These are phyloP conservation scores for Tulasnella sp. DNA, from an alignment of 768 basidiomycete genomes.

Conservation along the genomic window DNA sequence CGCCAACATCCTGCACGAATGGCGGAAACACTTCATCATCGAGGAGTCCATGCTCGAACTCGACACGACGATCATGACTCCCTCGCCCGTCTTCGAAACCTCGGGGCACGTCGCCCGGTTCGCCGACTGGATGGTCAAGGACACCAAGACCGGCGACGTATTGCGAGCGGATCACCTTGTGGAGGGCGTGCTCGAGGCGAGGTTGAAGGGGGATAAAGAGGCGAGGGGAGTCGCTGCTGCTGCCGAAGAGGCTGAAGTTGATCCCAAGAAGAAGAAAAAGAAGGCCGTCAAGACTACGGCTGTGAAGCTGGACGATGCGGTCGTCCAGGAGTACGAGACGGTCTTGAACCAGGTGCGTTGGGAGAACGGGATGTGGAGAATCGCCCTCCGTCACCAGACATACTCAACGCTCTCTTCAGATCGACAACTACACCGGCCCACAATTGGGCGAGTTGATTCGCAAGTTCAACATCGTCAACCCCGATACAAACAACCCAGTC, in stretches of 20 bases:
- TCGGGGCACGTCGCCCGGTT: slow-evolving; percentile 98
- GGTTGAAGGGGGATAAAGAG: slow-evolving; percentile 86
- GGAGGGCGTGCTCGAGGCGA: slow-evolving; percentile 83
- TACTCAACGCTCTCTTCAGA: slow-evolving; percentile 44
- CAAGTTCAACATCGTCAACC: slow-evolving; percentile 76
- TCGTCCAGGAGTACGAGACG: slow-evolving; percentile 71
- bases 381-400: slow-evolving; percentile 3
- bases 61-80: slow-evolving; percentile 97
- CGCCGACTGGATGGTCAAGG: slow-evolving; percentile 99
- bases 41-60: slow-evolving; percentile 98
- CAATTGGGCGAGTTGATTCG: slow-evolving; percentile 84
- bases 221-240: slow-evolving; percentile 70
- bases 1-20: slow-evolving; percentile 93
- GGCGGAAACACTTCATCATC: slow-evolving; percentile 97
- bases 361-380: too few relatives aligned
- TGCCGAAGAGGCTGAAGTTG: slow-evolving; percentile 50
- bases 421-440: slow-evolving; percentile 90
- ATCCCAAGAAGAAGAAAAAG: slow-evolving; percentile 70
- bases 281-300: slow-evolving; percentile 60
- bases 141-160: slow-evolving; percentile 90
- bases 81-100: slow-evolving; percentile 89
- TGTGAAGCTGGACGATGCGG: slow-evolving; percentile 68
- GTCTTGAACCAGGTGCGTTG: slow-evolving; percentile 75
- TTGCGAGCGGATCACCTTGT: slow-evolving; percentile 96
- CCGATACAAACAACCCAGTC: slow-evolving; percentile 89